Evolutionary conservation across 1,139 yeast species (phyloP).

Genomic region (Scheffersomyces insectosa): DNA sequence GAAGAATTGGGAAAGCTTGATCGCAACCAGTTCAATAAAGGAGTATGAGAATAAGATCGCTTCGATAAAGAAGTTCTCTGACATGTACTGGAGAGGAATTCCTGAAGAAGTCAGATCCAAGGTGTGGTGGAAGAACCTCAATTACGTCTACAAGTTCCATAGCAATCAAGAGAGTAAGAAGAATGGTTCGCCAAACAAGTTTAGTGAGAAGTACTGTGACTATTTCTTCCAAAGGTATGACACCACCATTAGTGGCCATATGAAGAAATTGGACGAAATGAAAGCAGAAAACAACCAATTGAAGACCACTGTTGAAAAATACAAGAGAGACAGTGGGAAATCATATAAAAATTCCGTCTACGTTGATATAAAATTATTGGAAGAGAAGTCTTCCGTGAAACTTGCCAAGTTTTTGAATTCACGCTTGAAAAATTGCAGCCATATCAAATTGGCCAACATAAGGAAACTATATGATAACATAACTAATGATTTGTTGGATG

Average conservation of each 20-base stretch:
- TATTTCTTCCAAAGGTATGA: conserved; percentile 18
- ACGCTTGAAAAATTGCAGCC: neutral
- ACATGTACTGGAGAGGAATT: conserved; percentile 70
- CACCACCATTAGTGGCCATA: conserved; percentile 2
- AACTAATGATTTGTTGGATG: conserved; percentile 24
- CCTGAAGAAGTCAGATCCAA: conserved; percentile 47
- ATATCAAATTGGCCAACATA: conserved; percentile 4
- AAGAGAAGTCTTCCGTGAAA: neutral
- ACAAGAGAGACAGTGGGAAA: conserved; percentile 1
- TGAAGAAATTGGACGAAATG: conserved; percentile 4
- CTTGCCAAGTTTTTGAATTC: neutral
- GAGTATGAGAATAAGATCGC: conserved; percentile 24
- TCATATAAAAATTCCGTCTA: neutral
- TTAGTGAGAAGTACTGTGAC: conserved; percentile 18
- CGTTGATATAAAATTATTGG: neutral
- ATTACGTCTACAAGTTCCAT: conserved; percentile 1
- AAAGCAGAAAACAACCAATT: conserved; percentile 5
- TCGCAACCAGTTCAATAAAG: conserved; percentile 18
- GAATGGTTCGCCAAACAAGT: conserved; percentile 34
- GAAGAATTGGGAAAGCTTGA: conserved; percentile 44
- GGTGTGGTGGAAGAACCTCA: conserved; percentile 47
- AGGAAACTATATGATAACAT: conserved; percentile 9
- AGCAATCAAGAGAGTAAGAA: conserved; percentile 7
- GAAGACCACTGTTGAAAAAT: conserved; percentile 3
- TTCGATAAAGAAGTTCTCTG: conserved; percentile 30